These are phyloP conservation scores for Articulospora tetracladia DNA, from an alignment of 495 filamentous ascomycete species.

Conservation along the genomic window DNA sequence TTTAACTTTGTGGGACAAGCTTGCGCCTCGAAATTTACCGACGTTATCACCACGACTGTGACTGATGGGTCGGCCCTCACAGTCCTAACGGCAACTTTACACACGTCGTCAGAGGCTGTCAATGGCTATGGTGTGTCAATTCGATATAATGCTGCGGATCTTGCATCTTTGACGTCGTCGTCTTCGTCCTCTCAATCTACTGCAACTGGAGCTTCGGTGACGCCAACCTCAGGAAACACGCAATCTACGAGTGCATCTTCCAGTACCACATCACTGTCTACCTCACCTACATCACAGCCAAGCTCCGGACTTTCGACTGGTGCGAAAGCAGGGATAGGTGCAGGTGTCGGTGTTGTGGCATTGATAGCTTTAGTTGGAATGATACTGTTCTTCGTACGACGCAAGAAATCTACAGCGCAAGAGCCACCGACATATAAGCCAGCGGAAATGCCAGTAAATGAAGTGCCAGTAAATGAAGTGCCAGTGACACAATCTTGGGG, in stretches of 20 bases:
- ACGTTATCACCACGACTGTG: neutral
- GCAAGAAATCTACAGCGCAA: neutral
- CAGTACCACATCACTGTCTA: neutral
- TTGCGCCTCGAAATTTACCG: neutral
- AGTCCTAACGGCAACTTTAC: neutral
- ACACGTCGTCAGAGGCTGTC: neutral
- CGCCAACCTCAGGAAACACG: neutral
- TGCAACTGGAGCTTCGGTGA: neutral
- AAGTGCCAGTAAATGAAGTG: neutral
- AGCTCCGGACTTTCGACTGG: neutral
- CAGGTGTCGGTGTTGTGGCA: neutral
- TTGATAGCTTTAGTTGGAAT: neutral
- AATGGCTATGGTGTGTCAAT: conserved; percentile 6
- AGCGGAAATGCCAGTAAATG: neutral
- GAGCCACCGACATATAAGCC: neutral
- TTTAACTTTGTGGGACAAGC: conserved; percentile 6
- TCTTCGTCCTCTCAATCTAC: neutral
- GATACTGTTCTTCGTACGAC: neutral
- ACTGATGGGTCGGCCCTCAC: neutral
- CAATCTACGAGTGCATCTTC: too few relatives aligned
- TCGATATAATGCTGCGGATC: conserved; percentile 3
- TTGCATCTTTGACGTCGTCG: neutral
- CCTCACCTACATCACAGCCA: neutral
- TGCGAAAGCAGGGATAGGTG: conserved; percentile 7
- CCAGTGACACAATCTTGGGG: neutral